These are phyloP conservation scores for Pythium angustatum DNA, from an alignment of 352 stramenopile genomes.

Conservation along the genomic window DNA sequence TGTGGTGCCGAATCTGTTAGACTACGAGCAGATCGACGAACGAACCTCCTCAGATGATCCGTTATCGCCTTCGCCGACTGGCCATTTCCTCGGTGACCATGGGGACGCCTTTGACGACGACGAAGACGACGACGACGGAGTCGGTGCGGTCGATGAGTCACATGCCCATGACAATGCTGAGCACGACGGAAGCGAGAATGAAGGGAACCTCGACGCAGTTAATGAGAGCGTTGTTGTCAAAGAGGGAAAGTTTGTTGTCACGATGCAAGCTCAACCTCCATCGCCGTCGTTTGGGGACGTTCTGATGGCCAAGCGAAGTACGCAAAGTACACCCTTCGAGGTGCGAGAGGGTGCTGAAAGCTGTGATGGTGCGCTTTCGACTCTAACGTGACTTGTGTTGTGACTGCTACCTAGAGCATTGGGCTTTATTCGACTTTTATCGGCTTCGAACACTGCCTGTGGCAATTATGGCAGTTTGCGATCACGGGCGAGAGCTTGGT, in stretches of 20 bases:
- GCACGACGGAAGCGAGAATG: slow-evolving; percentile 1
- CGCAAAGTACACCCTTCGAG: slow-evolving; percentile 61
- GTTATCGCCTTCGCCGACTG: slow-evolving; percentile 40
- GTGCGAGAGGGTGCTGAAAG: slow-evolving; percentile 32
- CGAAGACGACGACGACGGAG: slow-evolving; percentile 34
- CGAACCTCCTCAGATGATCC: slow-evolving; percentile 8
- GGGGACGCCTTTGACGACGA: slow-evolving; percentile 30
- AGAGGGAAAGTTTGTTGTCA: slow-evolving; percentile 51
- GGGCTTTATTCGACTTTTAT: slow-evolving; percentile 87
- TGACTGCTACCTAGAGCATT: slow-evolving; percentile 47
- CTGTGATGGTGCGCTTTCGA: slow-evolving; percentile 1
- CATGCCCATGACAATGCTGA: not conserved
- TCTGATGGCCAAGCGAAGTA: slow-evolving; percentile 53
- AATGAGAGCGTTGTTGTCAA: slow-evolving; percentile 35
- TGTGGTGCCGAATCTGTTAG: slow-evolving; percentile 65
- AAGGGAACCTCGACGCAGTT: not conserved
- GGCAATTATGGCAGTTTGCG: slow-evolving; percentile 84
- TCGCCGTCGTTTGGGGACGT: slow-evolving; percentile 75
- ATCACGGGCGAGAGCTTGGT: slow-evolving; percentile 84
- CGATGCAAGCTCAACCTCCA: slow-evolving; percentile 36
- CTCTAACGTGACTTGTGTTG: not conserved
- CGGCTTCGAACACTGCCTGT: slow-evolving; percentile 67
- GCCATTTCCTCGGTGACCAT: slow-evolving; percentile 47
- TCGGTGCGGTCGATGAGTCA: slow-evolving; percentile 11
- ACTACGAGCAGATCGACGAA: slow-evolving; percentile 49